Conservation (phyloP, 2,329 filamentous ascomycete species). For the Monosporascus cannonballus region DNA sequence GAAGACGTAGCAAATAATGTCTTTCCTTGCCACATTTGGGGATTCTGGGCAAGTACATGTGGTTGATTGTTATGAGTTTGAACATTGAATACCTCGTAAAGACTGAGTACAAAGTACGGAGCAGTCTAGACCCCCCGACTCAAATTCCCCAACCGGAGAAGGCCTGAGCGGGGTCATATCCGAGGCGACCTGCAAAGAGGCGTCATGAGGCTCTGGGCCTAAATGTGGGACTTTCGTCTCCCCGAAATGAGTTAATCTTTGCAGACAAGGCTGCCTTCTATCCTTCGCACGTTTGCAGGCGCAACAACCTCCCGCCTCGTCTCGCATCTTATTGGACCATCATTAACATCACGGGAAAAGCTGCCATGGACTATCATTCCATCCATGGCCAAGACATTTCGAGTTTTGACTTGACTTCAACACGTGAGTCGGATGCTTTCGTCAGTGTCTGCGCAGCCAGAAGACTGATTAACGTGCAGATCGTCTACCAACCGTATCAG, state of each 20-base stretch:
- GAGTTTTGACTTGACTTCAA: conserved; percentile 51
- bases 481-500: conserved; percentile 70
- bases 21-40: too few species aligned
- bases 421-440: conserved; percentile 37
- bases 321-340: neutral
- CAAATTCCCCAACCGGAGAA: neutral
- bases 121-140: neutral
- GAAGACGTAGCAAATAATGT: too few species aligned
- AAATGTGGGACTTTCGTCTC: neutral
- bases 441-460: neutral
- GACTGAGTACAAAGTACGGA: neutral
- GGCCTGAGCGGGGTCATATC: neutral
- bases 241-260: neutral
- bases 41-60: too few species aligned
- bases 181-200: neutral
- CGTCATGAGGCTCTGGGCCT: neutral
- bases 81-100: neutral
- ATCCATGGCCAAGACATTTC: conserved; percentile 55
- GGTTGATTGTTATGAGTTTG: neutral
- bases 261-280: too few species aligned
- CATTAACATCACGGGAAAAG: conserved; percentile 1
- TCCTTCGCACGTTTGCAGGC: too few species aligned
- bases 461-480: conserved; percentile 41
- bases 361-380: conserved; percentile 50
- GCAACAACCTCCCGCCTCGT: too few species aligned